Evolutionary conservation across 2,329 filamentous ascomycete species (phyloP), one percentile per base, ranked within the genome.

Genomic region (Ascochyta fabae): DNA sequence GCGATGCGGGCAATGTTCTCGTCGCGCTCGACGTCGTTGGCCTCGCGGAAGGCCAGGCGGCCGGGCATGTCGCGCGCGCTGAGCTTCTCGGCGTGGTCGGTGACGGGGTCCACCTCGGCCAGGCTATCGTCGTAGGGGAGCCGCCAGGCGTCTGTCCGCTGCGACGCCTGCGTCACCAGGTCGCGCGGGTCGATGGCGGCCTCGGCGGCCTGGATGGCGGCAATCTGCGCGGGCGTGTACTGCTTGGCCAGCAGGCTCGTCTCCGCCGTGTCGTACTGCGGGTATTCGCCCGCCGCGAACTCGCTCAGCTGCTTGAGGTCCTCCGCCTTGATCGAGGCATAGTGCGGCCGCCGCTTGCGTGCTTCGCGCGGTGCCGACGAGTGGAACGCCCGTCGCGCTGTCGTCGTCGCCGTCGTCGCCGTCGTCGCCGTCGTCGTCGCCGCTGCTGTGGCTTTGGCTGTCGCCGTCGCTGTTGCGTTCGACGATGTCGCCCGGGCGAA

Each of bases 221-320:
- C 86, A 65, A 96, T 82, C 79, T 98, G 94, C 73, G 89, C 86
- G 15, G 88, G 83, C 0, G 91, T 90, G 80, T 96, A 98, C 66
- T 84, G 84, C 69, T 85, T 78, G 55, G 77, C 77, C 54, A 96
- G 81, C 12, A 75, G 67, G 13, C 50, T 47, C 4, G 64, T 63
- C 55, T 75, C 73, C 12, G 54, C 82, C 36, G 82, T 77, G 13
- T 86, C 86, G 78, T 92, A 95, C 13, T 84, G 80, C 60, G 86
- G 82, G 68, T 87, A 87, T 6, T 65, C 49, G 26, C 53, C 49
- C 42, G 64, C 66, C 31, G 73, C 73, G 1, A 65, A 65, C 55
- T 71, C 55, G 45, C 70, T 70, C 36, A 75, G 64, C n/a, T 72
- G 65, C 46, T 71, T 60, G 41, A 74, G 66, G 54, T 80, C 76